Evolutionary conservation across 495 filamentous ascomycete genomes (phyloP).

Genomic region (Penicillium paradoxum): DNA sequence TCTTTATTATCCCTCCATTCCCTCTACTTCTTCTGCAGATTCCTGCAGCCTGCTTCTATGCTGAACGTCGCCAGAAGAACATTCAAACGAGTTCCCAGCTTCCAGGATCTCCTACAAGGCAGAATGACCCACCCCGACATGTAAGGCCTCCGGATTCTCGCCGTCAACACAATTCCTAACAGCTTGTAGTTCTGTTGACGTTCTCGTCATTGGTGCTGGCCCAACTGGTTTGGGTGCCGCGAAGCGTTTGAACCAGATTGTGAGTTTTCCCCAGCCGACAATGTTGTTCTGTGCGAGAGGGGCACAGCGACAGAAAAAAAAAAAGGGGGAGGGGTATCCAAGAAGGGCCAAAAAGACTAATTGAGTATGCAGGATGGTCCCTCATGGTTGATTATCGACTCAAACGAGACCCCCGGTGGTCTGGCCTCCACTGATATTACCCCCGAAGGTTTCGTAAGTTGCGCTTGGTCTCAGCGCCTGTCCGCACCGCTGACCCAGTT

Average conservation of each 20-base stretch:
- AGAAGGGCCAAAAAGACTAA: conserved; percentile 3
- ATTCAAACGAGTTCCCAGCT: conserved; percentile 54
- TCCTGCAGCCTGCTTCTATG: conserved; percentile 43
- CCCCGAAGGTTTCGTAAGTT: conserved; percentile 93
- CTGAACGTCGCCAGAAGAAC: conserved; percentile 48
- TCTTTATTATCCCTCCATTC: conserved; percentile 21
- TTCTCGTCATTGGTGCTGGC: conserved; percentile 97
- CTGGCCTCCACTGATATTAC: conserved; percentile 96
- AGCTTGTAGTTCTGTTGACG: conserved; percentile 73
- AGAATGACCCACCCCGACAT: conserved; percentile 55
- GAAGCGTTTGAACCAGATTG: conserved; percentile 94
- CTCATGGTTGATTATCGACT: conserved; percentile 95
- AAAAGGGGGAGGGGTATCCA: conserved; percentile 20
- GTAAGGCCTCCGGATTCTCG: conserved; percentile 25
- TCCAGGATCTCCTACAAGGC: conserved; percentile 56
- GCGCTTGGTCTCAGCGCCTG: conserved; percentile 1
- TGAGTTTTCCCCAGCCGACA: conserved; percentile 43
- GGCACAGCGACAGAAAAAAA: conserved; percentile 13
- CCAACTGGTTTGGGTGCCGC: conserved; percentile 95
- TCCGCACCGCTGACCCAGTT: conserved; percentile 13
- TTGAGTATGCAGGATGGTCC: conserved; percentile 60
- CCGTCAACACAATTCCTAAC: conserved; percentile 15
- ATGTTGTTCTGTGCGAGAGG: conserved; percentile 6
- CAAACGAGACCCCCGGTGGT: conserved; percentile 89
- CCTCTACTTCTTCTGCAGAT: conserved; percentile 19